Evolutionary conservation across 441 rosid species (phyloP).

Genomic region (Jatropha podagrica): DNA sequence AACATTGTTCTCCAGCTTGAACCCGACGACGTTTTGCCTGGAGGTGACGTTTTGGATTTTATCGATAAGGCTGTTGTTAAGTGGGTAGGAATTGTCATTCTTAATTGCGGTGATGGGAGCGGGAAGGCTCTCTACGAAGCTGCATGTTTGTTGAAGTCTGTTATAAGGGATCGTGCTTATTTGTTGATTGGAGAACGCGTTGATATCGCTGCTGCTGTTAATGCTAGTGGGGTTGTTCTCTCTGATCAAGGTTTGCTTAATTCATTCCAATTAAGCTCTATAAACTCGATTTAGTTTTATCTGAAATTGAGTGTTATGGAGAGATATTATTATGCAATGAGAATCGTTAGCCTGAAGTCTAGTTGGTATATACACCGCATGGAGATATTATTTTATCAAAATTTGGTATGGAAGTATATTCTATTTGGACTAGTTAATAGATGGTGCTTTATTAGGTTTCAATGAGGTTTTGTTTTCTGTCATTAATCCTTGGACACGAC

Average conservation of each 20-base stretch:
- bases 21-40: constrained; percentile 53
- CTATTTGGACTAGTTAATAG: not conserved
- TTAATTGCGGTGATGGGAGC: constrained; percentile 56
- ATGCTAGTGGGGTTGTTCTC: constrained; percentile 86
- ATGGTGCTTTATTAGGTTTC: not conserved
- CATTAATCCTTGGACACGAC: not conserved
- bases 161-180: constrained; percentile 78
- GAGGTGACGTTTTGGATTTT: constrained; percentile 46
- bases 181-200: constrained; percentile 77
- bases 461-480: not conserved
- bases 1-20: constrained; percentile 60
- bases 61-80: constrained; percentile 69
- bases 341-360: not conserved
- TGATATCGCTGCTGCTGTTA: constrained; percentile 81
- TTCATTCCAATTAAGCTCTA: not conserved
- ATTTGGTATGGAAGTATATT: not conserved
- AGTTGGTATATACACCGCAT: not conserved
- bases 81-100: constrained; percentile 72
- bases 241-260: constrained; percentile 69
- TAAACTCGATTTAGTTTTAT: not conserved
- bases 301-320: not conserved
- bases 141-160: constrained; percentile 76
- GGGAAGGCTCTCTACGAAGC: constrained; percentile 84
- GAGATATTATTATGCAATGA: not conserved
- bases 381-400: too few relatives aligned